phyloP scores from a whole-genome alignment of 2,329 filamentous ascomycete species.

The Calonectria hawksworthii region DNA sequence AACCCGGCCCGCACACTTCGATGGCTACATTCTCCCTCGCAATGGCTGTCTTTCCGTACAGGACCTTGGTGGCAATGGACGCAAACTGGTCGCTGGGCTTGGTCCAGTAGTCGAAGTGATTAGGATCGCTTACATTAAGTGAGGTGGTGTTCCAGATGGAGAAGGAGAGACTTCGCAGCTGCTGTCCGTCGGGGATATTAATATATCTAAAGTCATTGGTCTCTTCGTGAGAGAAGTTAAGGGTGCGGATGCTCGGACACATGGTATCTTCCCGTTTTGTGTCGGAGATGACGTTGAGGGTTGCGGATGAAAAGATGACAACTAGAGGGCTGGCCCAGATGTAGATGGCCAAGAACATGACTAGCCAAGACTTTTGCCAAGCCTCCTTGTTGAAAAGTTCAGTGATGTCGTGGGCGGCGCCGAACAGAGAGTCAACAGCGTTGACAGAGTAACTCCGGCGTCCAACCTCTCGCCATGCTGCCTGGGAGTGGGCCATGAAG shows the following conservation, averaged over 20 bases:
- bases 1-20: conserved; percentile 33
- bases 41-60: conserved; percentile 28
- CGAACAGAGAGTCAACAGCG: conserved; percentile 38
- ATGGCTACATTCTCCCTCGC: conserved; percentile 22
- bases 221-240: conserved; percentile 40
- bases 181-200: conserved; percentile 4
- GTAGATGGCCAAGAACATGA: conserved; percentile 40
- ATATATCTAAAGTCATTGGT: conserved; percentile 18
- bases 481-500: conserved; percentile 29
- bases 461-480: conserved; percentile 26
- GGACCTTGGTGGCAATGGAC: conserved; percentile 32
- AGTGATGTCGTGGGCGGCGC: conserved; percentile 23
- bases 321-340: conserved; percentile 39
- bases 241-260: conserved; percentile 36
- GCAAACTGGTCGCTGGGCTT: neutral
- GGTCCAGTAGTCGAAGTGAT: conserved; percentile 38
- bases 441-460: conserved; percentile 23
- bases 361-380: conserved; percentile 38
- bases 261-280: conserved; percentile 3
- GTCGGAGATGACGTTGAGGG: conserved; percentile 24
- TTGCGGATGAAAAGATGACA: conserved; percentile 38
- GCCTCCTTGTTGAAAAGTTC: conserved; percentile 39
- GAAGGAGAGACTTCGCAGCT: conserved; percentile 31
- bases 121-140: neutral
- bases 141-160: conserved; percentile 34